These are phyloP conservation scores for Lithohypha guttulata DNA, from an alignment of 2,329 filamentous ascomycete genomes.

Conservation along the genomic window DNA sequence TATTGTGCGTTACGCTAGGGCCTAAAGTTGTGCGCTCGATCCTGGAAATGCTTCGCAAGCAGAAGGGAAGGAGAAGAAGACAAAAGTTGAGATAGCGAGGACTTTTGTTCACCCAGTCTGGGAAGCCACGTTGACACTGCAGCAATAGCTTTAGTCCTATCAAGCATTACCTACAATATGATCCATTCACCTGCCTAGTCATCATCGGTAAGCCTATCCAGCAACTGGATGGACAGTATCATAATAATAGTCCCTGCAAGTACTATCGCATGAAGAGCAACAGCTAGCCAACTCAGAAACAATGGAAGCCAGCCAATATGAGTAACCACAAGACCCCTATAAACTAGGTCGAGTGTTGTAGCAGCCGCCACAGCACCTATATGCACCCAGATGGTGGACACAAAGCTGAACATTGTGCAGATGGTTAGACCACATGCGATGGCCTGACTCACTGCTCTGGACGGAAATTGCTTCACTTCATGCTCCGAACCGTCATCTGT, in stretches of 20 bases:
- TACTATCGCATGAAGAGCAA: background rate
- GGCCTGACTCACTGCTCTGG: background rate
- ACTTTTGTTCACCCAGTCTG: background rate
- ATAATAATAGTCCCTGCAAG: background rate
- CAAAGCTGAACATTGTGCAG: conserved; percentile 8
- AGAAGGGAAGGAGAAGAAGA: background rate
- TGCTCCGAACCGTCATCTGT: background rate
- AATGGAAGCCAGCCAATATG: conserved; percentile 14
- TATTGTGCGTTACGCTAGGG: background rate
- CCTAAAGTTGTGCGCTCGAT: background rate
- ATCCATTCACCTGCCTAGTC: no score
- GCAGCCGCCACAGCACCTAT: conserved; percentile 12
- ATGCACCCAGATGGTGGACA: conserved; percentile 17
- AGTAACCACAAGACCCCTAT: conserved; percentile 11
- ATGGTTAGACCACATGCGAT: background rate
- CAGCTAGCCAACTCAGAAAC: conserved; percentile 15
- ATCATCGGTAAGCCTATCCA: no score
- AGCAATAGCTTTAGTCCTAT: no score
- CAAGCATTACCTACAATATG: no score
- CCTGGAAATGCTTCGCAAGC: background rate
- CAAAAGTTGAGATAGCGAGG: no score
- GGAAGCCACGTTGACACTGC: no score
- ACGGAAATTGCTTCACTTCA: conserved; percentile 2
- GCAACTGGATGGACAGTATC: background rate
- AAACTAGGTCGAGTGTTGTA: conserved; percentile 13